Conservation (phyloP, 1,139 yeast species). For the Blastobotrys ciferrii region DNA sequence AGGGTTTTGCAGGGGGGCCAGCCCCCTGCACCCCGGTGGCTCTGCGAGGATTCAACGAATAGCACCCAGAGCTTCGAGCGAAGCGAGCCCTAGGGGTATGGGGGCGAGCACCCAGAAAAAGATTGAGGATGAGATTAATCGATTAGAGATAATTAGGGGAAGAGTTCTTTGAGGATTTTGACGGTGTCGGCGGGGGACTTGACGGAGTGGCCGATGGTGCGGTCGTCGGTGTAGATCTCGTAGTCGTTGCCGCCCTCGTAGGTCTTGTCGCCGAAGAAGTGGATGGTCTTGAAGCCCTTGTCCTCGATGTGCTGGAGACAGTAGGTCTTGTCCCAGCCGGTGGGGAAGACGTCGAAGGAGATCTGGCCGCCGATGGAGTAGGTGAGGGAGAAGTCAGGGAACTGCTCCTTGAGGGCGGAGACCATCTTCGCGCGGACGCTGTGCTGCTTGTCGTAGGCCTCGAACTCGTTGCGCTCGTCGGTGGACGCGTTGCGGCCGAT, state of each 20-base stretch:
- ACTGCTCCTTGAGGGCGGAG: constrained; percentile 73
- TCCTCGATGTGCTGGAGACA: constrained; percentile 87
- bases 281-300: constrained; percentile 83
- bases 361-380: constrained; percentile 99
- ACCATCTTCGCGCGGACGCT: constrained; percentile 82
- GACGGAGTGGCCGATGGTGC: constrained; percentile 96
- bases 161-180: constrained; percentile 76
- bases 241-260: constrained; percentile 98
- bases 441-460: constrained; percentile 74
- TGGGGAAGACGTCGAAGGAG: constrained; percentile 98
- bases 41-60: too few relatives aligned
- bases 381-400: constrained; percentile 81
- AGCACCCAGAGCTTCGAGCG: too few relatives aligned
- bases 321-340: constrained; percentile 99
- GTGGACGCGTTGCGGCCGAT: constrained; percentile 97
- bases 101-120: too few relatives aligned
- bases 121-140: too few relatives aligned
- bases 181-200: constrained; percentile 85
- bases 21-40: too few relatives aligned
- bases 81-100: too few relatives aligned
- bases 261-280: constrained; percentile 98
- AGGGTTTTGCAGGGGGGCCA: too few relatives aligned
- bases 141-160: constrained; percentile 34
- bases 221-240: constrained; percentile 85
- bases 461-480: constrained; percentile 89